Conservation (phyloP, 257 asterid species). For the Solanum appendiculatum region DNA sequence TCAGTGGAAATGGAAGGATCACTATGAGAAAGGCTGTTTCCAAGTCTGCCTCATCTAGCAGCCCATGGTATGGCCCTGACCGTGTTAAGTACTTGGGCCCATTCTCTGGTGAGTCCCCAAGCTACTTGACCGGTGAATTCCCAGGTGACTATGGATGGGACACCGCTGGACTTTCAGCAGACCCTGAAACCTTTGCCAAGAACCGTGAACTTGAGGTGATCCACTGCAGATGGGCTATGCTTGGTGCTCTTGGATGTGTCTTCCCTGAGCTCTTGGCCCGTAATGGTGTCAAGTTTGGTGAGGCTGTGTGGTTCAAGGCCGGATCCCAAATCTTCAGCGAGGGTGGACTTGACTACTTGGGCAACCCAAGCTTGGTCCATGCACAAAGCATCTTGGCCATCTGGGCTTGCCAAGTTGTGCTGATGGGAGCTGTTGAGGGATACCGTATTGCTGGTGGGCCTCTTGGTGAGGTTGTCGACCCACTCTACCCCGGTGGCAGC, state of each 20-base stretch:
- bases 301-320: not conserved
- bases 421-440: not conserved
- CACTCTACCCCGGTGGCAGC: not conserved
- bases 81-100: constrained; percentile 56
- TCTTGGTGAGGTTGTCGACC: not conserved
- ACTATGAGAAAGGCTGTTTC: constrained; percentile 2
- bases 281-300: not conserved
- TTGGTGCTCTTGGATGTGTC: not conserved
- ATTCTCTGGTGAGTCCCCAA: constrained; percentile 56
- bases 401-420: not conserved
- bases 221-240: not conserved
- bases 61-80: constrained; percentile 73
- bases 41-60: constrained; percentile 22
- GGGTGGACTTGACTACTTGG: not conserved
- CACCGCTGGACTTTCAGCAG: constrained; percentile 53
- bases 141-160: constrained; percentile 72
- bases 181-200: constrained; percentile 17
- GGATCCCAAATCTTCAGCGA: not conserved
- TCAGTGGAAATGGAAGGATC: not conserved
- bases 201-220: not conserved
- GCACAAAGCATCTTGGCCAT: not conserved
- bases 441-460: not conserved
- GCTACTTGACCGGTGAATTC: constrained; percentile 63
- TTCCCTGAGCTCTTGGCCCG: not conserved
- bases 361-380: not conserved